These are phyloP conservation scores for Westerdykella ornata DNA, from an alignment of 2,329 filamentous ascomycete species.

Conservation along the genomic window DNA sequence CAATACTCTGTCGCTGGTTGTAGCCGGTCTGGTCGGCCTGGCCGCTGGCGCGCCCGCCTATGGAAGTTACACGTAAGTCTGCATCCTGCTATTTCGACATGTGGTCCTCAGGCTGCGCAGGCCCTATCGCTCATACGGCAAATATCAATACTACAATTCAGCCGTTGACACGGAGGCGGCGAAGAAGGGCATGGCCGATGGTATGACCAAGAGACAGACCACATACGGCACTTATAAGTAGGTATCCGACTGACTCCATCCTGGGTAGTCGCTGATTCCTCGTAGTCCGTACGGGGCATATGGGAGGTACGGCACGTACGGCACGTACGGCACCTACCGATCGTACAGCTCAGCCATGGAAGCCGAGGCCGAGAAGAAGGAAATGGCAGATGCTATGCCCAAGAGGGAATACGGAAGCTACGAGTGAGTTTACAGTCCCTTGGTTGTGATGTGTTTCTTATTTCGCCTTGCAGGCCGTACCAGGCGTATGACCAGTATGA, in stretches of 20 bases:
- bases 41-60: slow-evolving; percentile 8
- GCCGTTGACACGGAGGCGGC: slow-evolving; percentile 4
- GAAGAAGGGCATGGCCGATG: slow-evolving; percentile 4
- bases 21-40: slow-evolving; percentile 8
- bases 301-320: not conserved
- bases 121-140: not conserved
- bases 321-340: no score
- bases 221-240: not conserved
- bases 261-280: not conserved
- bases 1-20: slow-evolving; percentile 3
- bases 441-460: no score
- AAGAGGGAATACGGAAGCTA: no score
- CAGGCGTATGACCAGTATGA: no score
- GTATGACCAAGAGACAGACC: not conserved
- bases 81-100: not conserved
- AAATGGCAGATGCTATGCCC: no score
- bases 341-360: no score
- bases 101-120: not conserved
- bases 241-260: not conserved
- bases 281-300: not conserved
- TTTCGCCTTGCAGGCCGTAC: no score
- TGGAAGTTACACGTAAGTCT: not conserved
- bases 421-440: no score
- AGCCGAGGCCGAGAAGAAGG: no score
- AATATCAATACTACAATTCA: not conserved